Evolutionary conservation across 345 rosid genomes (phyloP).

Genomic region (Gossypium turneri): DNA sequence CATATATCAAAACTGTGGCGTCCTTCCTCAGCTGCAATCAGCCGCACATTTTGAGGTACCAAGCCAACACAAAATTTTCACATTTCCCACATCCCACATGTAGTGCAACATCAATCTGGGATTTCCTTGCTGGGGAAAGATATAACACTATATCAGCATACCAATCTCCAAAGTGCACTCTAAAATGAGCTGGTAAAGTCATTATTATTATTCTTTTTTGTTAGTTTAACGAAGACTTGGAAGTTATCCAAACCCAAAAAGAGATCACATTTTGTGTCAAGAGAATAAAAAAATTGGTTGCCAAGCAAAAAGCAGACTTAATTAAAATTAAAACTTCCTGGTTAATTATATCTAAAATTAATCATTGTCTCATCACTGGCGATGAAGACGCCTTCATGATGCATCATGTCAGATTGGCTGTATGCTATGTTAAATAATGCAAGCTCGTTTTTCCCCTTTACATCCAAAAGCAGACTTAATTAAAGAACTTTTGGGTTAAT

Average conservation of each 20-base stretch:
- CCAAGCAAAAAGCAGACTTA: background rate
- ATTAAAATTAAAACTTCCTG: too few species aligned
- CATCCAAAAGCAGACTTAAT: background rate
- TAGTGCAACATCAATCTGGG: background rate
- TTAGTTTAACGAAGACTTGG: background rate
- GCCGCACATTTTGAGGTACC: background rate
- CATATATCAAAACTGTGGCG: background rate
- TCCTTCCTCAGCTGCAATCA: background rate
- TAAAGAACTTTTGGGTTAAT: background rate
- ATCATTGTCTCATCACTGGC: too few species aligned
- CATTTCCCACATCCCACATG: background rate
- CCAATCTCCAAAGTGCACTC: background rate
- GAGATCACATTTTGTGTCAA: background rate
- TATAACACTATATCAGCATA: background rate
- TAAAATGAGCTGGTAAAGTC: background rate
- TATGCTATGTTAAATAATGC: too few species aligned
- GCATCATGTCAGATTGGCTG: too few species aligned
- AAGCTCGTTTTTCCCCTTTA: background rate
- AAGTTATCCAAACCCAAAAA: background rate
- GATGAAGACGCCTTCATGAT: too few species aligned
- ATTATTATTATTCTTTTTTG: background rate
- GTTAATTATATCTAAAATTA: too few species aligned
- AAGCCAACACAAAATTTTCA: background rate
- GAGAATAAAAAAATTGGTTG: background rate
- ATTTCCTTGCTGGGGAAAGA: background rate